Base-by-base conservation (phyloP, 306 rosid species). In the Rubus parviflorus region DNA sequence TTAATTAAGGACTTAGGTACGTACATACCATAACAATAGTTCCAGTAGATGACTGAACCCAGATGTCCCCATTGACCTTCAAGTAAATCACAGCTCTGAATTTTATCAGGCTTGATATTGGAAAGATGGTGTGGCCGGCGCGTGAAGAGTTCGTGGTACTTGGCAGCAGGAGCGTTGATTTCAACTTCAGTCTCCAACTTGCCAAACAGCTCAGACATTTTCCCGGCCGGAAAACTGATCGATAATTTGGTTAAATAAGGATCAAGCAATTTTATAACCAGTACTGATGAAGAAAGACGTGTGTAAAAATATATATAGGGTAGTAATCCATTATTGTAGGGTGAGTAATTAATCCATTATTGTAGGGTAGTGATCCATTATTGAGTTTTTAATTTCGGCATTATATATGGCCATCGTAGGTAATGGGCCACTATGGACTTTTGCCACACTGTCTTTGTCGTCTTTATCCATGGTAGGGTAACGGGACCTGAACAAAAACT, bases 21-120 rank as follows among this genome's bases (percentile, higher is more conserved):
- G 23, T 52, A n/a, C 37, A 53, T 80, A 68, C 83, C 76, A 48
- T 80, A 75, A 60, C 71, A 56, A 64, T 70, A 75, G 8, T 81
- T 64, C 68, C 77, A 81, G 52, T 7, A 70, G 61, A 69, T 16
- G 17, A 81, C 42, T 8, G 80, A 75, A 17, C 80, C 74, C 58
- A 23, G 68, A 35, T 35, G 17, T 4, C 77, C 80, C 80, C 53
- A 81, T 23, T 75, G 74, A 70, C 62, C 84, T 61, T 70, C 77
- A 42, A 25, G 73, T 42, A 70, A 45, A 1, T n/a, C 77, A 69
- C 57, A 49, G 6, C 68, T 67, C 58, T 51, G 77, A 2, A 75
- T 14, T 40, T 25, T 51, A 23, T 37, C 66, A 3, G 61, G 3
- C 10, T 37, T 6, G 6, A 14, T 25, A 6, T 70, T 70, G 51